These are phyloP conservation scores for Nothophoma quercina DNA, from an alignment of 2,329 filamentous ascomycete genomes.

Conservation along the genomic window DNA sequence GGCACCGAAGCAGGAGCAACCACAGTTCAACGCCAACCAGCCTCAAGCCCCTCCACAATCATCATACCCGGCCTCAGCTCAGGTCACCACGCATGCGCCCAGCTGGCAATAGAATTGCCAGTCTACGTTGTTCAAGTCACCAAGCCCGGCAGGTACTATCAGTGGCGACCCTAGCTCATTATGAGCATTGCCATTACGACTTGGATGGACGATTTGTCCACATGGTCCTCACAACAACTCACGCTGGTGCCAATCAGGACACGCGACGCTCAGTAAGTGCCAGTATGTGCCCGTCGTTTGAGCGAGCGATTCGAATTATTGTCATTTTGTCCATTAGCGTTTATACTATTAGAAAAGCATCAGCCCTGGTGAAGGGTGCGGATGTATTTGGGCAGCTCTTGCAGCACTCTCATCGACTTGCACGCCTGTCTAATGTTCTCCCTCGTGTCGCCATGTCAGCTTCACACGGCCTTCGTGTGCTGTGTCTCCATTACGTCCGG, in stretches of 20 bases:
- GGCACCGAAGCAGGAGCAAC: conserved; percentile 1
- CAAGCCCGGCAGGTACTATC: background rate
- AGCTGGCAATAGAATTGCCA: conserved; percentile 29
- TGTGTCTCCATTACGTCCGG: too few relatives aligned
- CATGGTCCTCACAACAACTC: too few relatives aligned
- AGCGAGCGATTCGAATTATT: too few relatives aligned
- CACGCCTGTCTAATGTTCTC: too few relatives aligned
- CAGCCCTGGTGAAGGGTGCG: background rate
- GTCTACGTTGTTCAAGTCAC: background rate
- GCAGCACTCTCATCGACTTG: too few relatives aligned
- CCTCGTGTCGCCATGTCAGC: too few relatives aligned
- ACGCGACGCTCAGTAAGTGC: too few relatives aligned
- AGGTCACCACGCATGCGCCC: conserved; percentile 13
- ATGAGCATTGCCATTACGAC: background rate
- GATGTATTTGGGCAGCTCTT: background rate
- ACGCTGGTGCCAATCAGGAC: too few relatives aligned
- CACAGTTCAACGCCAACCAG: background rate
- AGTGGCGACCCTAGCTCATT: background rate
- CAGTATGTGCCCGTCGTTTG: too few relatives aligned
- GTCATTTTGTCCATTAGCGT: conserved; percentile 3
- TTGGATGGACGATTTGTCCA: too few relatives aligned
- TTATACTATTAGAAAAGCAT: conserved; percentile 7
- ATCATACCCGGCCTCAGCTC: background rate
- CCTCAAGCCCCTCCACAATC: background rate
- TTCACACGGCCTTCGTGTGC: too few relatives aligned